A percentile compares a stretch with the other conserved stretches of the same genome.
phyloP scores from a whole-genome alignment of 345 rosid species.

The Arabidopsis arenosa region DNA sequence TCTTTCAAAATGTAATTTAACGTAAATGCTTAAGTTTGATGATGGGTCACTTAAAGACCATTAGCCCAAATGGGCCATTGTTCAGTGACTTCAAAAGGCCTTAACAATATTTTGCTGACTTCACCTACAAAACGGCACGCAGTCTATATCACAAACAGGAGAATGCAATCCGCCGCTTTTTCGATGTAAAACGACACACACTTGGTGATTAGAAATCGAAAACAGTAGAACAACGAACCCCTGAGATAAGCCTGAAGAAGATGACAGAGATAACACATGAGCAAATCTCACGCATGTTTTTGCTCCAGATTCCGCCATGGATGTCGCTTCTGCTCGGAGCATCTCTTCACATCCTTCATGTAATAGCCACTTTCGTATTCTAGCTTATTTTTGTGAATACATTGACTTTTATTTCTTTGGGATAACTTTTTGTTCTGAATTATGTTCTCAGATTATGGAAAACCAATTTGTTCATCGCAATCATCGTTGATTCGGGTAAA shows the following conservation, averaged over 20 bases:
- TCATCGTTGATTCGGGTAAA: slow-evolving; percentile 54
- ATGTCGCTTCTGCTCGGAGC: slow-evolving; percentile 50
- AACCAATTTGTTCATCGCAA: slow-evolving; percentile 39
- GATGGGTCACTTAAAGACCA: not conserved
- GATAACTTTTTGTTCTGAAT: not conserved
- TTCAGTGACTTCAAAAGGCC: not conserved
- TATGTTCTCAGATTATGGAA: slow-evolving; percentile 47
- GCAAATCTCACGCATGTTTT: slow-evolving; percentile 40
- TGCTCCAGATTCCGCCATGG: slow-evolving; percentile 55
- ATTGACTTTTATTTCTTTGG: not conserved
- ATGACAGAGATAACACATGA: slow-evolving; percentile 57
- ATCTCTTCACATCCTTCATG: slow-evolving; percentile 44
- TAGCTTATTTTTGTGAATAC: not conserved
- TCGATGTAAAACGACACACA: slow-evolving; percentile 18
- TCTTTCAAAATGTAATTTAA: not conserved
- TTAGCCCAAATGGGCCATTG: not conserved
- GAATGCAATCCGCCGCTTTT: slow-evolving; percentile 11
- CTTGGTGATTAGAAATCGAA: not conserved
- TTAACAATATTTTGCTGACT: not conserved
- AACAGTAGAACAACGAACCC: slow-evolving; percentile 30
- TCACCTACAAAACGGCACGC: slow-evolving; percentile 16
- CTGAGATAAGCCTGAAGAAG: slow-evolving; percentile 51
- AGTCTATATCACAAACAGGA: slow-evolving; percentile 9
- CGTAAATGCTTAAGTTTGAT: not conserved
- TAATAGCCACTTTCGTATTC: not conserved